Conservation (phyloP, 1,139 yeast species). For the Hansenula lynferdii region DNA sequence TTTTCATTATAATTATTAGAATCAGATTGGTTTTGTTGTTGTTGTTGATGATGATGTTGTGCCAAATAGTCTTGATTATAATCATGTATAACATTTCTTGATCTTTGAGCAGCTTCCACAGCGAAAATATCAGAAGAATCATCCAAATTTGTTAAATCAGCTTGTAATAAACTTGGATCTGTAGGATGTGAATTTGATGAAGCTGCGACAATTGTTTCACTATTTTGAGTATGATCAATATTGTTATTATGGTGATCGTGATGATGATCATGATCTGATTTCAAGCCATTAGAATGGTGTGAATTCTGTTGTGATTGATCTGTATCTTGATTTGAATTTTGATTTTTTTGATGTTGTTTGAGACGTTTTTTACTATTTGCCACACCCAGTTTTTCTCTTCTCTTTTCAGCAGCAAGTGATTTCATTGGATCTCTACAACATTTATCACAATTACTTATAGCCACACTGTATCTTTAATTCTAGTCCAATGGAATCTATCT, state of each 20-base stretch:
- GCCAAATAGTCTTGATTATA: slow-evolving; percentile 2
- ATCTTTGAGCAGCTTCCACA: slow-evolving; percentile 55
- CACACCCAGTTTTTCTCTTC: slow-evolving; percentile 5
- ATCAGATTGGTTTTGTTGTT: neutral
- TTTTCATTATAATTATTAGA: slow-evolving; percentile 1
- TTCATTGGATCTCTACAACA: slow-evolving; percentile 53
- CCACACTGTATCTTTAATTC: slow-evolving; percentile 86
- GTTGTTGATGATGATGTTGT: slow-evolving; percentile 12
- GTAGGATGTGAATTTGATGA: slow-evolving; percentile 8
- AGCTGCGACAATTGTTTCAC: slow-evolving; percentile 11
- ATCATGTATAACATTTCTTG: slow-evolving; percentile 1
- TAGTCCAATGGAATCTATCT: slow-evolving; percentile 84
- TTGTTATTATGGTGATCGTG: slow-evolving; percentile 15
- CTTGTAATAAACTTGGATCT: slow-evolving; percentile 25
- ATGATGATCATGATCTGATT: slow-evolving; percentile 9
- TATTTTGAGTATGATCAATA: slow-evolving; percentile 4
- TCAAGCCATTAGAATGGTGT: neutral
- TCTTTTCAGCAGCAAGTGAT: slow-evolving; percentile 22
- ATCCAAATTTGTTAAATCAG: slow-evolving; percentile 29
- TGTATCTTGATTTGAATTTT: neutral
- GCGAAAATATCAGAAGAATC: slow-evolving; percentile 53
- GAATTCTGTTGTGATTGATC: slow-evolving; percentile 2
- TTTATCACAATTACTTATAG: slow-evolving; percentile 69
- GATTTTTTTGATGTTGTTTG: neutral
- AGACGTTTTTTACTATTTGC: slow-evolving; percentile 1